These are phyloP conservation scores for Diaporthe ampelina DNA, from an alignment of 2,329 filamentous ascomycete genomes.

Conservation along the genomic window DNA sequence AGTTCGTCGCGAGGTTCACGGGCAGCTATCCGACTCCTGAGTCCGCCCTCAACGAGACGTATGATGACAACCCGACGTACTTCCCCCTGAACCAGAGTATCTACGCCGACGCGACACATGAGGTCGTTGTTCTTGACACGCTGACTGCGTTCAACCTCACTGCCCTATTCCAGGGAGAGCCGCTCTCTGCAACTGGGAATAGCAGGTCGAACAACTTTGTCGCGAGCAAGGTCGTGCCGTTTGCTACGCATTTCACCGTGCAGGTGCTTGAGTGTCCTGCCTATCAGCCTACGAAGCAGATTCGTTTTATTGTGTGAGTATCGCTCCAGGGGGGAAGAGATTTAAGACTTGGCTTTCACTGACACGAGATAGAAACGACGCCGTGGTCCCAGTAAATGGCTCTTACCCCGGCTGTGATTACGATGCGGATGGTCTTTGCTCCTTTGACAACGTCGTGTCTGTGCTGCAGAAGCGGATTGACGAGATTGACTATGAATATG, in stretches of 20 bases:
- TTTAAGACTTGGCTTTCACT: not conserved
- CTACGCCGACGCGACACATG: slow-evolving; percentile 58
- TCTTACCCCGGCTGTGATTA: slow-evolving; percentile 47
- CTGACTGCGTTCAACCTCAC: slow-evolving; percentile 52
- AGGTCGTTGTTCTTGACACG: slow-evolving; percentile 53
- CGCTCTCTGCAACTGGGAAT: slow-evolving; percentile 45
- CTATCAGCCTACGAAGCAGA: slow-evolving; percentile 50
- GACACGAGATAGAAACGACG: slow-evolving; percentile 48
- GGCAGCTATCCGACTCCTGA: slow-evolving; percentile 47
- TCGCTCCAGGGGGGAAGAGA: too few relatives aligned
- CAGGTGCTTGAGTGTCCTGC: slow-evolving; percentile 52
- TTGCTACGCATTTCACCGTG: slow-evolving; percentile 51
- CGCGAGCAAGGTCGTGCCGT: slow-evolving; percentile 51
- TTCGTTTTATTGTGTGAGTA: slow-evolving; percentile 52
- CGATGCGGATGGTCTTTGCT: slow-evolving; percentile 49
- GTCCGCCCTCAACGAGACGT: slow-evolving; percentile 51
- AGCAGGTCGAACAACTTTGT: slow-evolving; percentile 47
- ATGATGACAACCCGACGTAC: slow-evolving; percentile 56
- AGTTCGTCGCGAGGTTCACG: slow-evolving; percentile 51
- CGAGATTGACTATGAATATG: slow-evolving; percentile 51
- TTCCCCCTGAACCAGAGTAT: slow-evolving; percentile 60
- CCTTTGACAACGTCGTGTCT: slow-evolving; percentile 50
- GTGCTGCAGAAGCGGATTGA: slow-evolving; percentile 48
- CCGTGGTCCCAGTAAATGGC: slow-evolving; percentile 49
- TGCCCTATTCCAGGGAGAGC: slow-evolving; percentile 48